A percentile compares a stretch with the other conserved stretches of the same genome.
Evolutionary conservation across 306 rosid genomes (phyloP).

Genomic region (Cicer cuneatum): DNA sequence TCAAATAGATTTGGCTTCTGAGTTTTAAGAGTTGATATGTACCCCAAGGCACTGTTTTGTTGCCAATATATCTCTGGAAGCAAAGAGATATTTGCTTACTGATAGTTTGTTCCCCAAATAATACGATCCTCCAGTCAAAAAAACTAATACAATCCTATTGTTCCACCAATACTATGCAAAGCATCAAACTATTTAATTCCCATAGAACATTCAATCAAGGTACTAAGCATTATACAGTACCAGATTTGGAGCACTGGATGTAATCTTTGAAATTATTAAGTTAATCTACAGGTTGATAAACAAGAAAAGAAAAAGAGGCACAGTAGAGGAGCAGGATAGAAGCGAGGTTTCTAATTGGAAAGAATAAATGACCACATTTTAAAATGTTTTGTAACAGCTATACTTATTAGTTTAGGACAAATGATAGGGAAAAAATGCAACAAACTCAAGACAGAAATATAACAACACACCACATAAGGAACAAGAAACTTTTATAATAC

Average conservation of each 20-base stretch:
- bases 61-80: conserved; percentile 1
- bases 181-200: conserved; percentile 25
- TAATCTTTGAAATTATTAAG: not conserved
- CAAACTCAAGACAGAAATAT: not conserved
- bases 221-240: not conserved
- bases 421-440: not conserved
- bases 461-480: not conserved
- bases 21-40: conserved; percentile 6
- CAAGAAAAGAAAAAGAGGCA: conserved; percentile 1
- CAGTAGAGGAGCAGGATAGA: not conserved
- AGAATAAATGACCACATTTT: not conserved
- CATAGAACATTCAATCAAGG: conserved; percentile 17
- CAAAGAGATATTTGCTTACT: conserved; percentile 9
- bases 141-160: conserved; percentile 12
- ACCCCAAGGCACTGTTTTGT: conserved; percentile 19
- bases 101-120: conserved; percentile 7
- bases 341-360: not conserved
- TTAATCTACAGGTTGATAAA: conserved; percentile 7
- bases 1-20: conserved; percentile 12
- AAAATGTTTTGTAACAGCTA: not conserved
- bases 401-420: not conserved
- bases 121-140: not conserved
- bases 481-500: not conserved
- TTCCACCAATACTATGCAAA: conserved; percentile 27
- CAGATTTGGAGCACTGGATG: conserved; percentile 16